A percentile compares a stretch with the other conserved stretches of the same genome.
Conservation (phyloP, 2,329 filamentous ascomycete species). For the Botrytis squamosa region DNA sequence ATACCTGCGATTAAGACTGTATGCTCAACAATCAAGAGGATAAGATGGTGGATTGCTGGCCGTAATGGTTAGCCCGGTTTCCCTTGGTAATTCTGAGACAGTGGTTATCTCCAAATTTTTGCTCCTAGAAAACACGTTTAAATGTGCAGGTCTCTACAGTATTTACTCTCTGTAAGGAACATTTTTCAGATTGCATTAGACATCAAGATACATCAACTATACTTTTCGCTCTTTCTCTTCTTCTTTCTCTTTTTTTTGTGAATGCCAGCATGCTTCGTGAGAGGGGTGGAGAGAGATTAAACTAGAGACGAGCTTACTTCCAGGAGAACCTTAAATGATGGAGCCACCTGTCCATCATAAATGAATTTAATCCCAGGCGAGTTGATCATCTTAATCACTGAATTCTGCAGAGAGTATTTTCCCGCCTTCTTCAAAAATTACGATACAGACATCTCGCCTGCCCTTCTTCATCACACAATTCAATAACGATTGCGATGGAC, state of each 20-base stretch:
- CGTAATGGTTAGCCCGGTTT: background rate
- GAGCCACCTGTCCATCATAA: background rate
- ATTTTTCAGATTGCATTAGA: background rate
- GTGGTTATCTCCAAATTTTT: background rate
- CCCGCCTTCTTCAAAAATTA: background rate
- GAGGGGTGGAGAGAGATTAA: background rate
- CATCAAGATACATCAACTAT: background rate
- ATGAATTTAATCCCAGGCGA: background rate
- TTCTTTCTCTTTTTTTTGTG: background rate
- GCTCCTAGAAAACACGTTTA: background rate
- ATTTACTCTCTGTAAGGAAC: background rate
- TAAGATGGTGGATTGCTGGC: background rate
- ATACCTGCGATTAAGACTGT: background rate
- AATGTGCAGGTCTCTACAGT: background rate
- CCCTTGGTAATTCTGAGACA: background rate
- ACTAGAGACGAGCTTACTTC: background rate
- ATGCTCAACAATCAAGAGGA: background rate
- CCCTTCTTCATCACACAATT: background rate
- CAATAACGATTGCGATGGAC: background rate
- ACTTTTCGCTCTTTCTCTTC: background rate
- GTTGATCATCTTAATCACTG: background rate
- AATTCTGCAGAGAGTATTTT: background rate
- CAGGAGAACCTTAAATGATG: background rate
- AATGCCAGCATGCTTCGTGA: background rate
- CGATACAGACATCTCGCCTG: background rate